Percentiles rank a stretch among this genome's conserved stretches.
phyloP scores from a whole-genome alignment of 2,329 filamentous ascomycete species.

The Sclerotinia spermophila region DNA sequence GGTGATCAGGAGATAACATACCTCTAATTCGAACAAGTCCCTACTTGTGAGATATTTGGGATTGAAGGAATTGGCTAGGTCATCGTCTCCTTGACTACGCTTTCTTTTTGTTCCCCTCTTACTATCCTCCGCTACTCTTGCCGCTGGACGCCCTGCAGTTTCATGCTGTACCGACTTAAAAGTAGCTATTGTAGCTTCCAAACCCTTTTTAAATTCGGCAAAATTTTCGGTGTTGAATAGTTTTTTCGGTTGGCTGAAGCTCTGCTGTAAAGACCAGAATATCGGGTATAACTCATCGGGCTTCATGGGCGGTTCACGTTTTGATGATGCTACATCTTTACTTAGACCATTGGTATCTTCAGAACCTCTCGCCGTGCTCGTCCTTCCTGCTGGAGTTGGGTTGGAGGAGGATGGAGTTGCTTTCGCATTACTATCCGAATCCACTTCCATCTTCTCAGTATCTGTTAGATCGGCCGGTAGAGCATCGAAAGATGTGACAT shows the following conservation, averaged over 20 bases:
- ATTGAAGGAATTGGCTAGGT: conserved; percentile 75
- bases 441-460: conserved; percentile 63
- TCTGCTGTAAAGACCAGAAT: conserved; percentile 91
- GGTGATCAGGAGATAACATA: conserved; percentile 41
- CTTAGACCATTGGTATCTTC: conserved; percentile 37
- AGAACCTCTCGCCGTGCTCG: conserved; percentile 28
- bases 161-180: conserved; percentile 66
- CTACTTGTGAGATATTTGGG: conserved; percentile 98
- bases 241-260: conserved; percentile 83
- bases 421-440: conserved; percentile 43
- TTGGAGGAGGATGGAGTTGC: conserved; percentile 22
- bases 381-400: conserved; percentile 17
- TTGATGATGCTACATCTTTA: conserved; percentile 42
- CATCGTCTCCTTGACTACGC: conserved; percentile 55
- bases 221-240: conserved; percentile 73
- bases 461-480: conserved; percentile 39
- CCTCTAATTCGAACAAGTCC: conserved; percentile 93
- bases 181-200: conserved; percentile 62
- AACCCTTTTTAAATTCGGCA: conserved; percentile 56
- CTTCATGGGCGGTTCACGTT: conserved; percentile 51
- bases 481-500: conserved; percentile 80
- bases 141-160: conserved; percentile 43
- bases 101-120: conserved; percentile 70
- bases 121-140: conserved; percentile 58
- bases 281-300: conserved; percentile 77